Evolutionary conservation across 371 early-diverging fungal genomes (phyloP).

Genomic region (Mucor ambiguus): DNA sequence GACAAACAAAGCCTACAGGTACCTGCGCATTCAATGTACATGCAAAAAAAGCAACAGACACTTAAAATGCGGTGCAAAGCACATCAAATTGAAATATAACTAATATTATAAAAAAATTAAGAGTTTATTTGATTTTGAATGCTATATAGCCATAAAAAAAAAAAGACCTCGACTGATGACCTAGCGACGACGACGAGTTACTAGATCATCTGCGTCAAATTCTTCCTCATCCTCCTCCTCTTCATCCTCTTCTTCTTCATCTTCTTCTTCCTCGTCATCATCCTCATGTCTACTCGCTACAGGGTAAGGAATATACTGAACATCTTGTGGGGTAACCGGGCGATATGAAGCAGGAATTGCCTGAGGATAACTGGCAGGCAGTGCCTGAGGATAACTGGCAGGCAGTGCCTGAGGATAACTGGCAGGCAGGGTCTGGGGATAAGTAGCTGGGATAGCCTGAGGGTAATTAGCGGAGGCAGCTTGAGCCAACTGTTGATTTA

Average conservation of each 20-base stretch:
- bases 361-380: neutral
- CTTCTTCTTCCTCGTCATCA: neutral
- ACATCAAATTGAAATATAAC: too few relatives aligned
- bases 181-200: slow-evolving; percentile 1
- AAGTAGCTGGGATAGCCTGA: neutral
- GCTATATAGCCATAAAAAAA: neutral
- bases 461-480: neutral
- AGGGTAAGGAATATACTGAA: neutral
- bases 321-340: neutral
- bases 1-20: too few relatives aligned
- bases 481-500: neutral
- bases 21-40: too few relatives aligned
- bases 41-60: too few relatives aligned
- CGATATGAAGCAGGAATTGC: neutral
- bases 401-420: neutral
- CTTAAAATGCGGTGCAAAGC: too few relatives aligned
- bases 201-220: neutral
- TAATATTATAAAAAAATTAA: too few relatives aligned
- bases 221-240: neutral
- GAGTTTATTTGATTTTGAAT: too few relatives aligned
- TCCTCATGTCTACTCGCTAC: neutral
- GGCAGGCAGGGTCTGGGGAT: neutral
- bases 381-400: neutral
- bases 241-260: neutral
- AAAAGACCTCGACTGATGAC: neutral